These are phyloP conservation scores for Cucumis cinereus DNA, from an alignment of 306 rosid genomes.

Conservation along the genomic window DNA sequence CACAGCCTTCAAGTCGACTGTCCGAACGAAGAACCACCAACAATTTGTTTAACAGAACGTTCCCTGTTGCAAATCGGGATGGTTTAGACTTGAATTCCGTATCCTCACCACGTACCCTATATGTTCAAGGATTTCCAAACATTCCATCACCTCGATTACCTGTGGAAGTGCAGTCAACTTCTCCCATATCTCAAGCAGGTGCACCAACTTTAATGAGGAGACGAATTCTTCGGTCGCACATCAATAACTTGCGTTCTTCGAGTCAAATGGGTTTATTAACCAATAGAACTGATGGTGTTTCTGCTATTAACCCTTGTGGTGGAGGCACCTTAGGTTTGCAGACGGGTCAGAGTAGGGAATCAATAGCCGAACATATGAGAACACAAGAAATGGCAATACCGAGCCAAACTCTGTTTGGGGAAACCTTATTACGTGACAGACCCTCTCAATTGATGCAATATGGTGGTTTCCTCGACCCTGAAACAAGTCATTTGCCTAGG, in stretches of 20 bases:
- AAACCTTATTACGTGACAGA: constrained; percentile 38
- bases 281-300: constrained; percentile 34
- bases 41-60: constrained; percentile 33
- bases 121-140: constrained; percentile 45
- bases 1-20: constrained; percentile 43
- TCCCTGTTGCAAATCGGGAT: constrained; percentile 36
- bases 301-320: constrained; percentile 22
- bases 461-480: constrained; percentile 25
- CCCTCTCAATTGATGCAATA: constrained; percentile 30
- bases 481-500: constrained; percentile 33
- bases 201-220: constrained; percentile 79
- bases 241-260: constrained; percentile 46
- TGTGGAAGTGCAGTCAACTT: constrained; percentile 41
- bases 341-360: constrained; percentile 39
- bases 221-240: constrained; percentile 66
- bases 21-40: constrained; percentile 43
- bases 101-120: constrained; percentile 44
- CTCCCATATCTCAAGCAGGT: constrained; percentile 56
- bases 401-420: constrained; percentile 51
- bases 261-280: constrained; percentile 36
- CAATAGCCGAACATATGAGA: constrained; percentile 24
- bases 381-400: constrained; percentile 39
- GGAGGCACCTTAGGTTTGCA: constrained; percentile 29
- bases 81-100: constrained; percentile 59
- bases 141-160: constrained; percentile 52